Percentiles rank a stretch among this genome's conserved stretches.
phyloP scores from a whole-genome alignment of 1,284 basidiomycete genomes.

The Agroathelia rolfsii region DNA sequence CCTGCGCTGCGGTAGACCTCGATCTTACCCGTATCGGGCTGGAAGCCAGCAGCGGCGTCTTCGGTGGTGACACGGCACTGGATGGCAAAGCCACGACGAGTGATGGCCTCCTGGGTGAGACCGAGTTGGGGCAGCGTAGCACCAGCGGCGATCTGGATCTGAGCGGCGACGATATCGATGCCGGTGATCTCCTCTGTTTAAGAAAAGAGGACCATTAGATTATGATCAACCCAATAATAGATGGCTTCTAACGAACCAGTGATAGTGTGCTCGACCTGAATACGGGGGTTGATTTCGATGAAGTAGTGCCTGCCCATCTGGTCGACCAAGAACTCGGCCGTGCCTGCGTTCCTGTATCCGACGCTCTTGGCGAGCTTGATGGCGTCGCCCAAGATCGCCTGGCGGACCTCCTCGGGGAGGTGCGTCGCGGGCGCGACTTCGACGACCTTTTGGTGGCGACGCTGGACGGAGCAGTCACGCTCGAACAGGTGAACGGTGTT shows the following conservation, averaged over 20 bases:
- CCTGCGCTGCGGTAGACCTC: slow-evolving; percentile 98
- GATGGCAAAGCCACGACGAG: slow-evolving; percentile 94
- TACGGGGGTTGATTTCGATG: slow-evolving; percentile 97
- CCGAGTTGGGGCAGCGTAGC: slow-evolving; percentile 94
- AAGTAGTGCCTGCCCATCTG: slow-evolving; percentile 95
- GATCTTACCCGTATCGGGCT: slow-evolving; percentile 98
- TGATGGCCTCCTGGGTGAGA: slow-evolving; percentile 93
- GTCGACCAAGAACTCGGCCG: slow-evolving; percentile 95
- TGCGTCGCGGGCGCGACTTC: slow-evolving; percentile 97
- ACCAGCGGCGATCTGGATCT: slow-evolving; percentile 97
- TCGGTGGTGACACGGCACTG: slow-evolving; percentile 99
- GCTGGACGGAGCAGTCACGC: slow-evolving; percentile 97
- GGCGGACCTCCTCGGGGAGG: slow-evolving; percentile 83
- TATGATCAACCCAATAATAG: slow-evolving; percentile 9
- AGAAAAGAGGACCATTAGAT: slow-evolving; percentile 1
- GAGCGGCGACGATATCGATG: slow-evolving; percentile 96
- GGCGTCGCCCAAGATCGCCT: slow-evolving; percentile 84
- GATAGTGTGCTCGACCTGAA: slow-evolving; percentile 98
- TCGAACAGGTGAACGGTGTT: slow-evolving; percentile 97
- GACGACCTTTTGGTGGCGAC: slow-evolving; percentile 97
- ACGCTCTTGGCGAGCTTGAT: slow-evolving; percentile 91
- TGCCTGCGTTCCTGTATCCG: slow-evolving; percentile 93
- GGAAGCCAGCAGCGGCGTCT: slow-evolving; percentile 85
- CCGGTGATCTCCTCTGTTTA: slow-evolving; percentile 91
- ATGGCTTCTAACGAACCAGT: slow-evolving; percentile 39